Base-by-base conservation (phyloP, 192 early-diverging fungal species). In the Coemansia sp. region DNA sequence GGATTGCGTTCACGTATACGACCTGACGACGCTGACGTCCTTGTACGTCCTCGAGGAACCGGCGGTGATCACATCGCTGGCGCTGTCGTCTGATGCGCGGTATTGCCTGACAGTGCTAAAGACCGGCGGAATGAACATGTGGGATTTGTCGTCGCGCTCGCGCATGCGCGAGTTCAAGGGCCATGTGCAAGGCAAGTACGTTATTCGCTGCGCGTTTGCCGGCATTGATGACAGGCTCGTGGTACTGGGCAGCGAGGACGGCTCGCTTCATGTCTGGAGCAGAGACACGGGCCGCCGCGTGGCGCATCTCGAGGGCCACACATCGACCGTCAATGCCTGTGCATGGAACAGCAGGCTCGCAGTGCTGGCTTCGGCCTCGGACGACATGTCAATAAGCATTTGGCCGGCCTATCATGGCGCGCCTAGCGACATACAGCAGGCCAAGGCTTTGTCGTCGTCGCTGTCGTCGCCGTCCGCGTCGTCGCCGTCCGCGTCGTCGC, bases 121-220 rank as follows among this genome's bases (percentile, higher is more conserved):
- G 32, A 66, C 45, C 3, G 74, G 92, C 61, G 88, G 89, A 53
- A 86, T 96, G 33, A 90, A 95, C 66, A 66, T 98, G 58, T 98
- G 94, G 92, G 84, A 94, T 56, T 58, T 98, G 19, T 61, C 76
- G 27, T 74, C 87, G 30, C 73, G 71, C 36, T 62, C 71, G 26
- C 67, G 94, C n/a, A 78, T 88, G 7, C 85, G 84, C 18, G 87
- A 85, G 27, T 96, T 89, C 53, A 57, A 68, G 9, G 95, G 94
- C 0, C 88, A 77, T 17, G 38, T 46, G 34, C 94, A 96, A 65
- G 88, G 85, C 0, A 66, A 80, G 7, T 96, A 88, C 65, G 88
- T 95, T 25, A 95, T 98, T 52, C 81, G 95, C 45, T 93, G 89
- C 3, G 86, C 88, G 21, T 92, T 98, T 80, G 95, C 91, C 8